phyloP scores from a whole-genome alignment of 2,329 filamentous ascomycete species.

The Botrytis sinoallii region DNA sequence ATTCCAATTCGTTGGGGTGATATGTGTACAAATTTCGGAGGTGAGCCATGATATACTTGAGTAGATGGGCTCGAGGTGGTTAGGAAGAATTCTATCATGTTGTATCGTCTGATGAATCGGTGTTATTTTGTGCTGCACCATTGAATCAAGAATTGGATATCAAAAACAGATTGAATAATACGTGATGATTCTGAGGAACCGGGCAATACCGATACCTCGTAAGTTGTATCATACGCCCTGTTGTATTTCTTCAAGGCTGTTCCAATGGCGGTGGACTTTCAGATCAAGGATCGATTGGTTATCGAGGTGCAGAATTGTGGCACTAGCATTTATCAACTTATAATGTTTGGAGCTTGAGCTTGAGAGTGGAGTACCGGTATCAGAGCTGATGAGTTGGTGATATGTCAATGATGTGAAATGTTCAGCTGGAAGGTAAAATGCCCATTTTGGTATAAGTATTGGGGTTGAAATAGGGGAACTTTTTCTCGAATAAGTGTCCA shows the following conservation, averaged over 20 bases:
- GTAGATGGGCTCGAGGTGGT: neutral
- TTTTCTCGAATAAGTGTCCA: neutral
- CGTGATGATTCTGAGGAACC: neutral
- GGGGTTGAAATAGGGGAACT: neutral
- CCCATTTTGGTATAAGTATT: neutral
- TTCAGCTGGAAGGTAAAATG: neutral
- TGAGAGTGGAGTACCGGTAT: neutral
- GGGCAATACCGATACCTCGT: neutral
- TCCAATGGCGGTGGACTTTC: neutral
- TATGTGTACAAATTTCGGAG: constrained; percentile 1
- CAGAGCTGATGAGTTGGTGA: constrained; percentile 7
- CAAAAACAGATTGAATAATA: neutral
- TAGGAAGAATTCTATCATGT: neutral
- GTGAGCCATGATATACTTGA: neutral
- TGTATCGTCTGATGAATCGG: neutral
- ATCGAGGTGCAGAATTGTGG: neutral
- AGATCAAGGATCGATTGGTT: neutral
- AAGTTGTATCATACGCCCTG: neutral
- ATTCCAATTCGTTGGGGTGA: neutral
- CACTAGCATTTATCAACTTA: neutral
- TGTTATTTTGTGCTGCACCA: neutral
- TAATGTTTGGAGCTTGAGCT: neutral
- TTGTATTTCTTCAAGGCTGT: constrained; percentile 2
- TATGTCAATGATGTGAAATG: neutral
- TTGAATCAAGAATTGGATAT: neutral